Conservation (phyloP, 164 flowering plant species). For the Magnolia sinica region DNA sequence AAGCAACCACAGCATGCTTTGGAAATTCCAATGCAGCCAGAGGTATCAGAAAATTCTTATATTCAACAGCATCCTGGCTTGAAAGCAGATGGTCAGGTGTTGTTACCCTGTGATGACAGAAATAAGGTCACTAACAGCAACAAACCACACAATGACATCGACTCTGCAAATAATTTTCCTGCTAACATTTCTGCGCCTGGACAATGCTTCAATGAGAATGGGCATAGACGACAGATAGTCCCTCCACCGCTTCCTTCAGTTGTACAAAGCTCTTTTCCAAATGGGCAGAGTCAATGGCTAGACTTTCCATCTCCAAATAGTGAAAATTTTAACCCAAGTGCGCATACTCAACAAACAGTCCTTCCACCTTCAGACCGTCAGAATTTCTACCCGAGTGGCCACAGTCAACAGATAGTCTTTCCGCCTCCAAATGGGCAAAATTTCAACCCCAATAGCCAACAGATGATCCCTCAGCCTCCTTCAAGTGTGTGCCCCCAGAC, state of each 20-base stretch:
- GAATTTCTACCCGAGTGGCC: constrained; percentile 16
- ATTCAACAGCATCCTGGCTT: constrained; percentile 2
- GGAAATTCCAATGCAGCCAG: neutral
- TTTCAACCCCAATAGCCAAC: neutral
- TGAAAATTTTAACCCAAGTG: too few relatives aligned
- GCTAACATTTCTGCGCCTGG: too few relatives aligned
- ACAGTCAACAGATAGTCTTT: constrained; percentile 9
- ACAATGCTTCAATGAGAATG: neutral
- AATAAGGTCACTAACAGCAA: too few relatives aligned
- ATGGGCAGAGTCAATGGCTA: neutral
- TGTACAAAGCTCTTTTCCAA: constrained; percentile 11
- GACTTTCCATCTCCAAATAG: too few relatives aligned
- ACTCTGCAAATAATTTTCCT: too few relatives aligned
- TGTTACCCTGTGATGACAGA: too few relatives aligned
- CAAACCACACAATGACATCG: too few relatives aligned
- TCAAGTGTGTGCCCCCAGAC: too few relatives aligned
- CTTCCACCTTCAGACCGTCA: too few relatives aligned
- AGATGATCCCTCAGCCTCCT: constrained; percentile 6
- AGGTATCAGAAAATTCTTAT: constrained; percentile 10
- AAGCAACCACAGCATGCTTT: too few relatives aligned
- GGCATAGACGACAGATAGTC: constrained; percentile 1
- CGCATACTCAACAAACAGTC: too few relatives aligned
- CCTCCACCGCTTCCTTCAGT: constrained; percentile 4
- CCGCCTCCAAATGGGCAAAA: constrained; percentile 17
- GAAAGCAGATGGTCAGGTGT: too few relatives aligned